Conservation (phyloP, 768 basidiomycete genomes). For the Lentinula aciculospora region DNA sequence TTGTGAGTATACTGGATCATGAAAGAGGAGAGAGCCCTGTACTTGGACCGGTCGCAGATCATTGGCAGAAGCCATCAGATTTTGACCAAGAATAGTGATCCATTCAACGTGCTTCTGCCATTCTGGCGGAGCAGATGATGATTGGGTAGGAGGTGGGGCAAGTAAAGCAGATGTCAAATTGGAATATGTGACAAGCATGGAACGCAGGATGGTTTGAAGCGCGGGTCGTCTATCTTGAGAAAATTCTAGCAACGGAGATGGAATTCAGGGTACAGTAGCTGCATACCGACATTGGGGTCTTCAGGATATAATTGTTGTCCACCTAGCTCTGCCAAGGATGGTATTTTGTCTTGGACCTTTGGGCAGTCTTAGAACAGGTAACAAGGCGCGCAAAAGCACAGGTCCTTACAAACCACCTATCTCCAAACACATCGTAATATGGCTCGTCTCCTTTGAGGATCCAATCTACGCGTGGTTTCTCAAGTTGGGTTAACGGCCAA, state of each 20-base stretch:
- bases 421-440: conserved; percentile 79
- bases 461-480: conserved; percentile 89
- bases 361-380: conserved; percentile 10
- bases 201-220: conserved; percentile 63
- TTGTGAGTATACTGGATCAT: not conserved
- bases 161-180: conserved; percentile 65
- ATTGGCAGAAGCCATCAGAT: conserved; percentile 87
- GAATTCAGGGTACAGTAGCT: not conserved
- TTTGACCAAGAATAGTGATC: conserved; percentile 76
- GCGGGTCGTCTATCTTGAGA: conserved; percentile 70
- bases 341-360: conserved; percentile 79
- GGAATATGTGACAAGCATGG: conserved; percentile 78
- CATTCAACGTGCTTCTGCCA: conserved; percentile 78
- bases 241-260: not conserved
- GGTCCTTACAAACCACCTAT: conserved; percentile 77
- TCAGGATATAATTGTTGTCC: conserved; percentile 76
- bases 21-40: conserved; percentile 3
- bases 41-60: conserved; percentile 88
- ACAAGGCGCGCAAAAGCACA: conserved; percentile 6
- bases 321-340: conserved; percentile 76
- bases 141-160: conserved; percentile 50
- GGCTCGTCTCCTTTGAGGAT: conserved; percentile 74
- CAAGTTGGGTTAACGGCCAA: conserved; percentile 70
- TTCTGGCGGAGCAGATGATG: conserved; percentile 44
- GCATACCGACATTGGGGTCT: conserved; percentile 63